These are phyloP conservation scores for Vanilla planifolia DNA, from an alignment of 106 monocot species.

Conservation along the genomic window DNA sequence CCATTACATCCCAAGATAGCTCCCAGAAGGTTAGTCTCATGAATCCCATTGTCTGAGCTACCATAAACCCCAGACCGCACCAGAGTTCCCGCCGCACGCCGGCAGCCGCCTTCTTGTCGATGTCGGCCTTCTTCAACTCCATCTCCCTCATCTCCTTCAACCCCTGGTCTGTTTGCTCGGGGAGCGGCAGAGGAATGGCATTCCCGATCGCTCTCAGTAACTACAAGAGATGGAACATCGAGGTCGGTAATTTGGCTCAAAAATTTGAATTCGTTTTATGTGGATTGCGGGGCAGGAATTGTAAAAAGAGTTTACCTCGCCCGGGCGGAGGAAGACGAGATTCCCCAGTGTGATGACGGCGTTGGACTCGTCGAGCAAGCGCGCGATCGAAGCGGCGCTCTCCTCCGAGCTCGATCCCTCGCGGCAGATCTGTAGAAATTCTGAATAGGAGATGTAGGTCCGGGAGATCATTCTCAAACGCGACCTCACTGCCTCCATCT, in stretches of 20 bases:
- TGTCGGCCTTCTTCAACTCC: slow-evolving; percentile 10
- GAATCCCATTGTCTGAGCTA: slow-evolving; percentile 4
- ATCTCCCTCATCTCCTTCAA: slow-evolving; percentile 4
- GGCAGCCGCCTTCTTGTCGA: slow-evolving; percentile 2
- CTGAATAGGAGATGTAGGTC: neutral
- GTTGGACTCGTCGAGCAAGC: neutral
- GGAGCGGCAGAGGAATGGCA: neutral
- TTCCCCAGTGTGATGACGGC: neutral
- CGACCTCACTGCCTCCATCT: slow-evolving; percentile 1
- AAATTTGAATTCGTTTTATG: neutral
- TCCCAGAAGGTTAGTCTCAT: slow-evolving; percentile 11
- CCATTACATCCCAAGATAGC: slow-evolving; percentile 11
- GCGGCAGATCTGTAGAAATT: neutral
- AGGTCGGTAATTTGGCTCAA: neutral
- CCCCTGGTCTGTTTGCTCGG: neutral
- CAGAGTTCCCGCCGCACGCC: slow-evolving; percentile 7
- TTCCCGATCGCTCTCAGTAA: neutral
- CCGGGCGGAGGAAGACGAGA: slow-evolving; percentile 1
- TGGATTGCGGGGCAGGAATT: no score
- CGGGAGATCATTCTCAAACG: neutral
- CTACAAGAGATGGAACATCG: neutral
- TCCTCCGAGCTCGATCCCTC: neutral
- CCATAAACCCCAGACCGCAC: slow-evolving; percentile 6
- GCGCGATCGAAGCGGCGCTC: neutral
- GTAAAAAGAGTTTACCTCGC: neutral